A percentile compares a stretch with the other conserved stretches of the same genome.
Conservation (phyloP, 2,329 filamentous ascomycete genomes). For the Xylaria sp. region DNA sequence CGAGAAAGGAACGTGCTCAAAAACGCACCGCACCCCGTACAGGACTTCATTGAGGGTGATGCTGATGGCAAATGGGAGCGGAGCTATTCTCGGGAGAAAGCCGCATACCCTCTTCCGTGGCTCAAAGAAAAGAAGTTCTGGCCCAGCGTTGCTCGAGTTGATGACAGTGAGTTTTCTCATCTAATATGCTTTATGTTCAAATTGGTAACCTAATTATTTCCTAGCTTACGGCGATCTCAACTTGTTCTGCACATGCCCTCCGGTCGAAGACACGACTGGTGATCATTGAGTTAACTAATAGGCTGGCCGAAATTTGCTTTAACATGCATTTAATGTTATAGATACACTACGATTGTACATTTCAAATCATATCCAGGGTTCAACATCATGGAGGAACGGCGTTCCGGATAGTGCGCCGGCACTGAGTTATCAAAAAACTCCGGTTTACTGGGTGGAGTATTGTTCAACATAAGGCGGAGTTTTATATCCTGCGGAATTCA, state of each 20-base stretch:
- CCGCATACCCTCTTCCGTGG: slow-evolving; percentile 86
- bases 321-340: slow-evolving; percentile 4
- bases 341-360: slow-evolving; percentile 16
- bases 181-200: not conserved
- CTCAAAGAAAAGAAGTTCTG: slow-evolving; percentile 98
- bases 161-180: slow-evolving; percentile 76
- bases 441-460: slow-evolving; percentile 17
- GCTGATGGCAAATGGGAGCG: slow-evolving; percentile 77
- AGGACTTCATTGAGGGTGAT: slow-evolving; percentile 76
- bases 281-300: slow-evolving; percentile 18
- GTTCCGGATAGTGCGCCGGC: slow-evolving; percentile 27
- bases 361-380: slow-evolving; percentile 34
- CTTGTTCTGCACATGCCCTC: slow-evolving; percentile 93
- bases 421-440: slow-evolving; percentile 16
- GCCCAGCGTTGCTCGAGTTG: slow-evolving; percentile 85
- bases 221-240: slow-evolving; percentile 89
- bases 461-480: slow-evolving; percentile 35
- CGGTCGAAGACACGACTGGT: slow-evolving; percentile 74
- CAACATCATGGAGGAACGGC: slow-evolving; percentile 38
- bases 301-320: slow-evolving; percentile 7
- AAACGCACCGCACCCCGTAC: slow-evolving; percentile 86
- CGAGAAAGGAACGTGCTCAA: slow-evolving; percentile 85
- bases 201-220: not conserved
- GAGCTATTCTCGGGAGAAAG: slow-evolving; percentile 82
- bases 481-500: slow-evolving; percentile 33